phyloP scores from a whole-genome alignment of 345 rosid genomes.

The Bruguiera gymnorhiza region DNA sequence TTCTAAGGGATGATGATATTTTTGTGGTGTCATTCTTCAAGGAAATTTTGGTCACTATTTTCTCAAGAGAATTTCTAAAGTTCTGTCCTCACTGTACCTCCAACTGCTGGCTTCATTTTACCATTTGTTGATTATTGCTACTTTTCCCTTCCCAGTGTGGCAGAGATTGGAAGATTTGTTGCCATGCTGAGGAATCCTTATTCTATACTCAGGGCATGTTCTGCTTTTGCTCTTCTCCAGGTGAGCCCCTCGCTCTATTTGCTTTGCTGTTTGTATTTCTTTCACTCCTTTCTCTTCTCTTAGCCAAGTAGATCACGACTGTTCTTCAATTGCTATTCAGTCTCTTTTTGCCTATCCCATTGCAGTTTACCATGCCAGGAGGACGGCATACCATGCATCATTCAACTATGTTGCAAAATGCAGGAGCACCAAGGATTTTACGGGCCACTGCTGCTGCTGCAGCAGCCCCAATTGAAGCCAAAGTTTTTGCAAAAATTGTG shows the following conservation, averaged over 20 bases:
- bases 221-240: conserved; percentile 47
- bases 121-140: neutral
- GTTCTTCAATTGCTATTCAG: neutral
- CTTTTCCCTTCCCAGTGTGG: conserved; percentile 20
- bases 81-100: neutral
- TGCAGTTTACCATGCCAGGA: conserved; percentile 41
- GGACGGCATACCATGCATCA: conserved; percentile 39
- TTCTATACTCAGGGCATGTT: conserved; percentile 30
- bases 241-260: conserved; percentile 10
- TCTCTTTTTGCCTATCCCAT: neutral
- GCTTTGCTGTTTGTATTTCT: neutral
- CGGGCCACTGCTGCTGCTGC: conserved; percentile 35
- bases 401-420: conserved; percentile 23
- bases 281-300: neutral
- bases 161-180: conserved; percentile 43
- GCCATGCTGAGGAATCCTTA: conserved; percentile 41
- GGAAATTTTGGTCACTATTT: no score
- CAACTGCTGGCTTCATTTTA: neutral
- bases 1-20: no score
- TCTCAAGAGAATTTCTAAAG: neutral
- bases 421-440: conserved; percentile 34
- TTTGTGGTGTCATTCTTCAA: no score
- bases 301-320: neutral
- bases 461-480: conserved; percentile 28
- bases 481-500: conserved; percentile 37